phyloP scores from a whole-genome alignment of 306 rosid genomes.

The Lathyrus tuberosus region DNA sequence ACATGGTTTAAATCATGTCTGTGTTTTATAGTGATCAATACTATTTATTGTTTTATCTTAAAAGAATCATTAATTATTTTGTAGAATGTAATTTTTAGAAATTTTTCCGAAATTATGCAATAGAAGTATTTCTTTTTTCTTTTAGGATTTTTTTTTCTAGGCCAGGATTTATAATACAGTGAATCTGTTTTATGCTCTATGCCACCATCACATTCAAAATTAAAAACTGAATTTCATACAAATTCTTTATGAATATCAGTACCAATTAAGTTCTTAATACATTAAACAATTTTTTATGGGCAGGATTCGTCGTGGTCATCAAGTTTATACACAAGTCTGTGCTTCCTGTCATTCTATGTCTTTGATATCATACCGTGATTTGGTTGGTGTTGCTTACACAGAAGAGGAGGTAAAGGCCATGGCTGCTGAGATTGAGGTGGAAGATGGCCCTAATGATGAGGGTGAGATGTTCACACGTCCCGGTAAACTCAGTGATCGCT shows the following conservation, averaged over 20 bases:
- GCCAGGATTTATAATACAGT: background rate
- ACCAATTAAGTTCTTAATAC: background rate
- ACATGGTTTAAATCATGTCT: constrained; percentile 18
- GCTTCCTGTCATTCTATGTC: constrained; percentile 99
- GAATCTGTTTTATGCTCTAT: background rate
- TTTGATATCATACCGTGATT: constrained; percentile 92
- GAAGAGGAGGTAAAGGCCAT: constrained; percentile 95
- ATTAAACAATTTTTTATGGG: constrained; percentile 39
- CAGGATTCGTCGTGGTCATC: constrained; percentile 99
- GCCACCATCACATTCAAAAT: background rate
- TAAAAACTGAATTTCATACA: background rate
- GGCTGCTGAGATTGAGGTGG: constrained; percentile 99
- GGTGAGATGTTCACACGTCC: constrained; percentile 99
- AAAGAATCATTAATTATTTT: background rate
- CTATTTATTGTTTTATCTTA: background rate
- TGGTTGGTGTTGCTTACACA: constrained; percentile 97
- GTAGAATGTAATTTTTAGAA: background rate
- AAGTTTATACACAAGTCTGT: constrained; percentile 91
- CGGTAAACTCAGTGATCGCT: constrained; percentile 95
- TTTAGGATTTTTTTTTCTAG: background rate
- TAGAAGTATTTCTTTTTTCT: constrained; percentile 4
- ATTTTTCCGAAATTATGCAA: background rate
- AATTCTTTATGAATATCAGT: constrained; percentile 19
- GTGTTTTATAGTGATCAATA: background rate
- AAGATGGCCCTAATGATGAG: constrained; percentile 97